Percentiles rank a stretch among this genome's conserved stretches.
These are phyloP conservation scores for Saccharomyces kudriavzevii DNA, from an alignment of 805 yeast species.

Conservation along the genomic window DNA sequence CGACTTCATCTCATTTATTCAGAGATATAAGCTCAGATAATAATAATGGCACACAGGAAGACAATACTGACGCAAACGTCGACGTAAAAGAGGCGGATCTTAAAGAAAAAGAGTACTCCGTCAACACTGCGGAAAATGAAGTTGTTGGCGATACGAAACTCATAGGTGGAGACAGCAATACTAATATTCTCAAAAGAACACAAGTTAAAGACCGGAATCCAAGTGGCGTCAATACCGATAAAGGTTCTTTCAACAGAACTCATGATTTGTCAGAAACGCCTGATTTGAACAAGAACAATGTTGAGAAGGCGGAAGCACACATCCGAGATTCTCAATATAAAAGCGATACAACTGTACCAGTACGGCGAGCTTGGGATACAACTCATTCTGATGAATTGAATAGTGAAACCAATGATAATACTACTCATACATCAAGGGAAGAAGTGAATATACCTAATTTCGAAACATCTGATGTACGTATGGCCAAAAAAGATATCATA, in stretches of 20 bases:
- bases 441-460: neutral
- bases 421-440: neutral
- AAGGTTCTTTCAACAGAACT: neutral
- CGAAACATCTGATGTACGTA: neutral
- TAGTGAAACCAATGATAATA: neutral
- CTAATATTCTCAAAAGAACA: neutral
- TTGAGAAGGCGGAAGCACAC: neutral
- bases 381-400: neutral
- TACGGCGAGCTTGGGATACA: neutral
- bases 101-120: neutral
- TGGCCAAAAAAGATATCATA: neutral
- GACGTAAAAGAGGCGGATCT: neutral
- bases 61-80: conserved; percentile 4
- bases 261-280: neutral
- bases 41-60: neutral
- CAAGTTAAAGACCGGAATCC: neutral
- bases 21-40: neutral
- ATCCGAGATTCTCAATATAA: neutral
- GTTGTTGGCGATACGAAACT: neutral
- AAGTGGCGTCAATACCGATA: neutral
- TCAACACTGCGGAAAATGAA: neutral
- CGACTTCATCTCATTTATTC: neutral
- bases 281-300: neutral
- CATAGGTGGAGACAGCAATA: neutral
- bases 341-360: neutral